Evolutionary conservation across 1,284 basidiomycete species (phyloP).

Genomic region (Xerocomus nothofagi): DNA sequence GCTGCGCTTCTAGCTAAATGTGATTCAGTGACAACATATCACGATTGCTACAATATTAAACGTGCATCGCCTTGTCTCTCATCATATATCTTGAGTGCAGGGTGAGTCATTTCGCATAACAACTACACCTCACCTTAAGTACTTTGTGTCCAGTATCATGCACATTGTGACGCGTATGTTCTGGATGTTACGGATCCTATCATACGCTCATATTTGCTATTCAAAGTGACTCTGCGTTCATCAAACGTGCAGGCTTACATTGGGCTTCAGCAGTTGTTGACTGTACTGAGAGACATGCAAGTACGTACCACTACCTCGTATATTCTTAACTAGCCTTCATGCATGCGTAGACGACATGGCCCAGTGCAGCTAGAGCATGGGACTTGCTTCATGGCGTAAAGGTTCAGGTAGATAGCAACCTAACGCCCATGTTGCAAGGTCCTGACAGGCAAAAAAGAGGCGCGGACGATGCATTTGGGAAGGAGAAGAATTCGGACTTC

Average conservation of each 20-base stretch:
- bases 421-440: slow-evolving; percentile 36
- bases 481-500: slow-evolving; percentile 49
- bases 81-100: slow-evolving; percentile 74
- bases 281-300: slow-evolving; percentile 70
- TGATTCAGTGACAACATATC: slow-evolving; percentile 54
- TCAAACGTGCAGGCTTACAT: slow-evolving; percentile 66
- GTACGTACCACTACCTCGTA: slow-evolving; percentile 36
- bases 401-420: slow-evolving; percentile 49
- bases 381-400: slow-evolving; percentile 71
- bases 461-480: slow-evolving; percentile 66
- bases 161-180: slow-evolving; percentile 72
- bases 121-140: slow-evolving; percentile 8
- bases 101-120: slow-evolving; percentile 45
- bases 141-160: slow-evolving; percentile 67
- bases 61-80: slow-evolving; percentile 69
- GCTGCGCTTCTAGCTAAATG: slow-evolving; percentile 11
- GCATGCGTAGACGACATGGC: slow-evolving; percentile 56
- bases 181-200: background rate
- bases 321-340: slow-evolving; percentile 13
- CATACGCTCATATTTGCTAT: slow-evolving; percentile 8
- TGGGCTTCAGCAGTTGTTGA: slow-evolving; percentile 66
- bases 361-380: slow-evolving; percentile 68
- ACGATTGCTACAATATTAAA: slow-evolving; percentile 62
- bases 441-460: slow-evolving; percentile 55
- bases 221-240: slow-evolving; percentile 65